Evolutionary conservation across 1,284 basidiomycete species (phyloP), one percentile per base, ranked within the genome.

Genomic region (Cystobasidium pallidum): DNA sequence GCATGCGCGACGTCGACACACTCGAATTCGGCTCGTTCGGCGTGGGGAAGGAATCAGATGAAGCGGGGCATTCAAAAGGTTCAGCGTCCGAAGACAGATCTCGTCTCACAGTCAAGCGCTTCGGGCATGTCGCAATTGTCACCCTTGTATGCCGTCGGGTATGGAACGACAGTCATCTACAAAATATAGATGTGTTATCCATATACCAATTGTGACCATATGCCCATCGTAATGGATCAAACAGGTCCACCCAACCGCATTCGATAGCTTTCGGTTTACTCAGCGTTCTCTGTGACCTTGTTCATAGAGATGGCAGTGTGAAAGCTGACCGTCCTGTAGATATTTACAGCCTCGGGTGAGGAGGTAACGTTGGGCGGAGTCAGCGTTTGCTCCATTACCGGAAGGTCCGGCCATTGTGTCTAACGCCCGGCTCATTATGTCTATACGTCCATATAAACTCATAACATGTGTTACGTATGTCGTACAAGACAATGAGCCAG

Each of bases 331-430:
- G 75, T 59, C 72, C 41, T 52, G 36, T 74, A 43, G 57, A 73
- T 32, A 66, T 76, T 47, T 57, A 26, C 67, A 49, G 26, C 30
- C 49, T 7, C 73, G 45, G 39, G 65, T 47, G 15, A 70, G 34
- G 72, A 68, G 0, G 70, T 41, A 24, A 72, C 51, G 49, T 75
- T 75, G 13, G 75, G 62, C 1, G 77, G 75, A 0, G 88, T 89
- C 19, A 99, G 84, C n/a, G 89, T 92, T 0, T 91, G 88, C 2
- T 94, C 95, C 39, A 96, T 94, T 0, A 93, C 88, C 72, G 99
- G 90, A 82, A 97, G 99, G 74, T 96, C 95, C 36, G 99, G 86
- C 80, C 97, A 97, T 82, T 99, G 96, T n/a, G n/a, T n/a, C n/a
- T n/a, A n/a, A n/a, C n/a, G n/a, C n/a, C n/a, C n/a, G n/a, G n/a